phyloP scores from a whole-genome alignment of 805 yeast genomes.

The Teunomyces panamensis region DNA sequence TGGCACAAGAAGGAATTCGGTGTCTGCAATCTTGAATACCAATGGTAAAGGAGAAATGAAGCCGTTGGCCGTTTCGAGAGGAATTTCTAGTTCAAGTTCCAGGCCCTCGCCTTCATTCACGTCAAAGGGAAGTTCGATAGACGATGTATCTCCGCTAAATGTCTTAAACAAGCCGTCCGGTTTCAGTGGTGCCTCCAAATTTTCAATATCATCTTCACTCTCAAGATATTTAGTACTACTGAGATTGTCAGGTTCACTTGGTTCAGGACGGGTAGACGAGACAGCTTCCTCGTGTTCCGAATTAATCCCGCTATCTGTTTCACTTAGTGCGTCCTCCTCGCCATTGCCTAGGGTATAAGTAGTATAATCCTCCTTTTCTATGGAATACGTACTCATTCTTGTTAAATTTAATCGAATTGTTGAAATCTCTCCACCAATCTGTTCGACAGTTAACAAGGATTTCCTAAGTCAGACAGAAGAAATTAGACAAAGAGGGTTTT shows the following conservation, averaged over 20 bases:
- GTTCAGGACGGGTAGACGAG: not conserved
- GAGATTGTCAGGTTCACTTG: not conserved
- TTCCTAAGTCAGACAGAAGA: too few relatives aligned
- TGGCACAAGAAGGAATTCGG: conserved; percentile 27
- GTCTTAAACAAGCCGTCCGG: not conserved
- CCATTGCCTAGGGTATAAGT: not conserved
- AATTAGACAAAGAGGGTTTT: too few relatives aligned
- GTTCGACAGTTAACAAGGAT: too few relatives aligned
- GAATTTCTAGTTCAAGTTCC: not conserved
- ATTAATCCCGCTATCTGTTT: not conserved
- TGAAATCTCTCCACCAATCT: not conserved
- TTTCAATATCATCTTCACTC: conserved; percentile 26
- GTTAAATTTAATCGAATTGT: not conserved
- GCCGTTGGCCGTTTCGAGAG: not conserved
- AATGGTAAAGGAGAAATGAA: conserved; percentile 15
- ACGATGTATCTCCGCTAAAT: not conserved
- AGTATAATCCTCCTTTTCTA: not conserved
- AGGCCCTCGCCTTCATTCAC: conserved; percentile 4
- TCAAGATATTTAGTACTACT: conserved; percentile 13
- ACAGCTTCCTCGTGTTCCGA: not conserved
- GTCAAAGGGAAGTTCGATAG: not conserved
- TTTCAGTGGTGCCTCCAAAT: conserved; percentile 17
- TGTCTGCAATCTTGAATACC: conserved; percentile 20
- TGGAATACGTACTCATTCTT: not conserved
- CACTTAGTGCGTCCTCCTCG: not conserved